Evolutionary conservation across 495 filamentous ascomycete genomes (phyloP).

Genomic region (Talaromyces stipitatus): DNA sequence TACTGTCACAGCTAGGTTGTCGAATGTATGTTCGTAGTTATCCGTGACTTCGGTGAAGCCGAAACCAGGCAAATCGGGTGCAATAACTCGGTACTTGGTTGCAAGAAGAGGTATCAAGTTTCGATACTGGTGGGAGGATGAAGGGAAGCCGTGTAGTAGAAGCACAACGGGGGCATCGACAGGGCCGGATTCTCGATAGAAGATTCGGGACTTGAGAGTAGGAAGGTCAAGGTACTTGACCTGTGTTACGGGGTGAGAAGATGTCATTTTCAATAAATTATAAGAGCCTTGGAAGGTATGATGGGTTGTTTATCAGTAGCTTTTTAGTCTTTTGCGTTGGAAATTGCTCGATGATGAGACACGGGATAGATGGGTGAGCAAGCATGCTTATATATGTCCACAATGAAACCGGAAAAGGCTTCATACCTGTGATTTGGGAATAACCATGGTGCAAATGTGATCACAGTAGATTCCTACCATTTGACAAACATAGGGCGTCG

Average conservation of each 20-base stretch:
- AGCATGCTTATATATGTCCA: not conserved
- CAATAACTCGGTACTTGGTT: conserved; percentile 43
- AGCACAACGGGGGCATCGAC: conserved; percentile 38
- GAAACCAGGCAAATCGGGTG: conserved; percentile 56
- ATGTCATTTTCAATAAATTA: not conserved
- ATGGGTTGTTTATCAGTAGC: not conserved
- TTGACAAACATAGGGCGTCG: not conserved
- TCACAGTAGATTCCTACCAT: not conserved
- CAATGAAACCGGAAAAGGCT: not conserved
- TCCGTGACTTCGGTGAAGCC: conserved; percentile 46
- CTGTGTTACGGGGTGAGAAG: not conserved
- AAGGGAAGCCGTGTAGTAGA: conserved; percentile 58
- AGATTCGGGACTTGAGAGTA: conserved; percentile 26
- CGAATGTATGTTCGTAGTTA: conserved; percentile 46
- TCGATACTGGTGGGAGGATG: conserved; percentile 55
- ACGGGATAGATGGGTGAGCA: not conserved
- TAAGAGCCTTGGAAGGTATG: not conserved
- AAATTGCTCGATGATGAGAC: not conserved
- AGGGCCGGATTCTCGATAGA: conserved; percentile 44
- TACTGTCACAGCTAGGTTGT: conserved; percentile 38
- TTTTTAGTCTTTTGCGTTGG: not conserved
- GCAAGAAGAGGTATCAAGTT: conserved; percentile 54
- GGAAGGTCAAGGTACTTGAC: not conserved
- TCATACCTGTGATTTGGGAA: not conserved
- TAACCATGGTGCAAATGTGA: no score